phyloP scores from a whole-genome alignment of 257 asterid species.

The Ocimum tenuiflorum region DNA sequence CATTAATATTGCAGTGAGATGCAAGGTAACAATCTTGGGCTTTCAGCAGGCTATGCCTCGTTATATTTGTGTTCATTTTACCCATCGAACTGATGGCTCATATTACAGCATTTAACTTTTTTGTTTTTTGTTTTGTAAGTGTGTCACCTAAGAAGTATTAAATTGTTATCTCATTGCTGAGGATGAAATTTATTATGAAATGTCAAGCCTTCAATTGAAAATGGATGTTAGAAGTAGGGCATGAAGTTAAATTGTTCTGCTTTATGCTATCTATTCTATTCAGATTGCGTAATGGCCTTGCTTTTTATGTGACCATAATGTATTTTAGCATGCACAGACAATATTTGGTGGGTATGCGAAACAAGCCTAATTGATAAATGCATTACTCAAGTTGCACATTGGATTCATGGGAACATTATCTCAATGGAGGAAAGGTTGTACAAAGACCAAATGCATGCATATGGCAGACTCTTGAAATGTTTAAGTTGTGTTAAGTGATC shows the following conservation, averaged over 20 bases:
- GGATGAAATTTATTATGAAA: background rate
- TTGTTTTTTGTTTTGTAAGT: background rate
- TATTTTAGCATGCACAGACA: background rate
- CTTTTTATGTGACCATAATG: too few species aligned
- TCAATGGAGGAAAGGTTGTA: too few species aligned
- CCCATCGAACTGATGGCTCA: background rate
- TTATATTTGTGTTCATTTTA: background rate
- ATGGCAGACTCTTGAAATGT: too few species aligned
- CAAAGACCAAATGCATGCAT: too few species aligned
- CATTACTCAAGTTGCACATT: too few species aligned
- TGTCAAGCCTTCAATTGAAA: background rate
- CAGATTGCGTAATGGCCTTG: too few species aligned
- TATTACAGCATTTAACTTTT: background rate
- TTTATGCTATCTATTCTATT: background rate
- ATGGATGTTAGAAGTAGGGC: background rate
- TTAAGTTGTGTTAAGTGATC: too few species aligned
- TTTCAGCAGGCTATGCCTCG: background rate
- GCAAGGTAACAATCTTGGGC: slow-evolving; percentile 54
- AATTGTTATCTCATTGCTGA: background rate
- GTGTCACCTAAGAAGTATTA: background rate
- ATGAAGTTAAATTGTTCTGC: background rate
- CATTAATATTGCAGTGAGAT: slow-evolving; percentile 90
- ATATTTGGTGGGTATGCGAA: background rate
- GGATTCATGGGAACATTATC: too few species aligned
- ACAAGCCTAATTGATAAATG: background rate